These are phyloP conservation scores for Circinella minor DNA, from an alignment of 371 early-diverging fungal genomes.

Conservation along the genomic window DNA sequence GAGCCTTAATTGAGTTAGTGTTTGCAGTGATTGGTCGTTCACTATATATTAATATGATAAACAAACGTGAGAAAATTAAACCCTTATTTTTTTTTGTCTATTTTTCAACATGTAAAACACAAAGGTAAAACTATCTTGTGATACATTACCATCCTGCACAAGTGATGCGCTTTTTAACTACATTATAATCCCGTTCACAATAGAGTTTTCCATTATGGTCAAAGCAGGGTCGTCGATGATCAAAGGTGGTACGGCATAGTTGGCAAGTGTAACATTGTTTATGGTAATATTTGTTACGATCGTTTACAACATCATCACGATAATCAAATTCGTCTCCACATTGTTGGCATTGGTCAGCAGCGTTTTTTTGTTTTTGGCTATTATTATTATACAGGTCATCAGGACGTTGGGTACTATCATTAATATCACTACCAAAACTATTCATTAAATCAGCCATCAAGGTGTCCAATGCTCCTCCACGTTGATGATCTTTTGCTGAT, in stretches of 20 bases:
- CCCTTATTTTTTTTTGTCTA: background rate
- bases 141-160: constrained; percentile 58
- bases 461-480: constrained; percentile 27
- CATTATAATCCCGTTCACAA: constrained; percentile 73
- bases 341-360: constrained; percentile 19
- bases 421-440: constrained; percentile 22
- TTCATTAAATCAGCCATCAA: constrained; percentile 34
- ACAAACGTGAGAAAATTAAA: background rate
- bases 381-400: constrained; percentile 4
- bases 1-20: constrained; percentile 60
- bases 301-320: constrained; percentile 44
- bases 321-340: constrained; percentile 50
- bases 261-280: constrained; percentile 65
- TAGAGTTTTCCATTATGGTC: constrained; percentile 69
- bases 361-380: background rate
- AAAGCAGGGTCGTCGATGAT: constrained; percentile 64
- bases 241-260: constrained; percentile 67
- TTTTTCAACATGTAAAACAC: background rate
- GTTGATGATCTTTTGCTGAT: background rate
- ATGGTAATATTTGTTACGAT: constrained; percentile 45
- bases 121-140: background rate
- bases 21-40: constrained; percentile 53
- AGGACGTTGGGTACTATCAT: constrained; percentile 17
- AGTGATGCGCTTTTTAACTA: constrained; percentile 48
- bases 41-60: constrained; percentile 21